Evolutionary conservation across 306 rosid genomes (phyloP), one percentile per base, ranked within the genome.

Genomic region (Sophora flavescens): DNA sequence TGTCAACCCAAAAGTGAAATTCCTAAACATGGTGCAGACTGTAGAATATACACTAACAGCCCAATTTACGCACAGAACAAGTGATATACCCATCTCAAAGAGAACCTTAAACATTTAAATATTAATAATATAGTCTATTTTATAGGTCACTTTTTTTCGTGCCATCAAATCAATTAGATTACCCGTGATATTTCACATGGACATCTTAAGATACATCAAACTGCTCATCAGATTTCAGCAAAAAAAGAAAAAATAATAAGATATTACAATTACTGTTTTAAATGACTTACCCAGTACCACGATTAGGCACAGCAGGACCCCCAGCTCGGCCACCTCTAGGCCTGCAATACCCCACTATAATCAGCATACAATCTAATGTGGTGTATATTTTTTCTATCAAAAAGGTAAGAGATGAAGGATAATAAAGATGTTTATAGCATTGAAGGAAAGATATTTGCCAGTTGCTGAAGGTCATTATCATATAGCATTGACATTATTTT

Each of bases 261-360:
- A 66, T n/a, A 59, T 14, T 11, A 45, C 2, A 5, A 6, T 28
- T 53, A 38, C 2, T 5, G 3, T 42, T 47, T 32, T 14, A 7
- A 47, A 70, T 63, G 18, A 64, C 87, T 85, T 85, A 93, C 98
- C 93, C 92, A 68, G 89, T 41, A 83, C 92, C 91, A 58, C 85
- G 91, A 53, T 72, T 83, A 44, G 48, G 72, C 28, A 63, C 6
- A 64, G 88, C 80, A 73, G 86, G 67, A 48, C 80, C 86, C 76
- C 86, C 88, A 75, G 39, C 78, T 38, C 64, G 89, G 35, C 87
- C 89, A 33, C 84, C 86, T 80, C 91, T 82, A 41, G 93, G 80
- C 89, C 98, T 93, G 85, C 79, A 83, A 61, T 18, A 56, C 3
- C 28, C n/a, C 28, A 22, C 22, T 11, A 66, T 70, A 62, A 53